phyloP scores from a whole-genome alignment of 1,139 yeast genomes.

The Pichia sp. region DNA sequence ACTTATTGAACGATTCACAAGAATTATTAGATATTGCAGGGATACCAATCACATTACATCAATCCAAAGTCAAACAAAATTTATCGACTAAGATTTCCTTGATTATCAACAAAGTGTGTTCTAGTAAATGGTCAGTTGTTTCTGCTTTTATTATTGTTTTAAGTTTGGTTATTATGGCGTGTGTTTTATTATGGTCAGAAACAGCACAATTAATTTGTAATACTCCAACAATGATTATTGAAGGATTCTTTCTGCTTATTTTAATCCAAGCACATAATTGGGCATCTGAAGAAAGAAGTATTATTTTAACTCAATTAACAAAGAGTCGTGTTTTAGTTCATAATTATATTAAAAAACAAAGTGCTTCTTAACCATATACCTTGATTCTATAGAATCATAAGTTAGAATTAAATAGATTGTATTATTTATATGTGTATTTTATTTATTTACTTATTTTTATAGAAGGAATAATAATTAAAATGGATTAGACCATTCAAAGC shows the following conservation, averaged over 20 bases:
- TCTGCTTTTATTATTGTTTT: constrained; percentile 25
- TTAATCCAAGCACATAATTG: constrained; percentile 33
- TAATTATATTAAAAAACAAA: constrained; percentile 9
- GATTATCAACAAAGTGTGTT: constrained; percentile 16
- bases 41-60: constrained; percentile 30
- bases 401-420: background rate
- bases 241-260: constrained; percentile 33
- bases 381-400: no score
- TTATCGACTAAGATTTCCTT: constrained; percentile 25
- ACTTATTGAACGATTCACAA: constrained; percentile 55
- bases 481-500: constrained; percentile 18
- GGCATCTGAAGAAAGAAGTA: constrained; percentile 16
- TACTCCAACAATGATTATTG: constrained; percentile 37
- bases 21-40: constrained; percentile 63
- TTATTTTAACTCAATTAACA: constrained; percentile 12
- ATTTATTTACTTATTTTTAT: background rate
- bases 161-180: constrained; percentile 28
- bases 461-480: constrained; percentile 1
- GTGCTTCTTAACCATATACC: background rate
- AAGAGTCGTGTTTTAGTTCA: constrained; percentile 13
- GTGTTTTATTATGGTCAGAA: constrained; percentile 31
- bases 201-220: constrained; percentile 34
- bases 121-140: constrained; percentile 28
- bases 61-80: constrained; percentile 16
- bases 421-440: background rate